Evolutionary conservation across 2,329 filamentous ascomycete genomes (phyloP), one percentile per base, ranked within the genome.

Genomic region (Curvularia sp.): DNA sequence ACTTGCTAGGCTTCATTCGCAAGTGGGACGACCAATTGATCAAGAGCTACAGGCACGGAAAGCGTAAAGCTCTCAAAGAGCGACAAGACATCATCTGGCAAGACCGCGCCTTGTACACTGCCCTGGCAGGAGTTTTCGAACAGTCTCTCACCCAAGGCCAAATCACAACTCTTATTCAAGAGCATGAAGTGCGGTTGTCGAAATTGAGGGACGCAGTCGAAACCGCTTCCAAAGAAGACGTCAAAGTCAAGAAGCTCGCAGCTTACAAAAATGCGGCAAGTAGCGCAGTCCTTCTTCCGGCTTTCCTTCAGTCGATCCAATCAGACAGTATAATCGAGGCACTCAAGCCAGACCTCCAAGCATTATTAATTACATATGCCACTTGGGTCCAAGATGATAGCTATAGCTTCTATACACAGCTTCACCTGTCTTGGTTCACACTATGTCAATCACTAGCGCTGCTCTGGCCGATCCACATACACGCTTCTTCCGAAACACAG

Each of bases 11-110:
- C 7, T 77, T 77, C 57, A 48, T 78, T 23, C 61, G 58, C n/a
- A 62, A 63, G 50, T 78, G 75, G 75, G 70, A 77, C 47, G 54
- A 63, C 8, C 74, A 78, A 43, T 65, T 78, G 0, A 60, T 63
- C 28, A 64, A 59, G 27, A 65, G 58, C 48, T 57, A 63, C 42
- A 59, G 57, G 27, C 43, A 60, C 28, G 51, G 62, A 25, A 60
- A 58, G 6, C 69, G 67, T n/a, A 64, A 65, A 27, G 49, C 60
- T 18, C 55, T 70, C 46, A 56, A 64, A 57, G 60, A 65, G 23
- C 51, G 61, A 27, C 59, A 49, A 23, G 45, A 59, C 9, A 53
- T 66, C 13, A 65, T 77, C 12, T 78, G 76, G 76, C 67, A 74
- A 61, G 68, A 73, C 23, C 61, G 62, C 5, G 55, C 59, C 2